Percentiles rank a stretch among this genome's conserved stretches.
Evolutionary conservation across 2,329 filamentous ascomycete species (phyloP).

Genomic region (Fusarium gaditjirri): DNA sequence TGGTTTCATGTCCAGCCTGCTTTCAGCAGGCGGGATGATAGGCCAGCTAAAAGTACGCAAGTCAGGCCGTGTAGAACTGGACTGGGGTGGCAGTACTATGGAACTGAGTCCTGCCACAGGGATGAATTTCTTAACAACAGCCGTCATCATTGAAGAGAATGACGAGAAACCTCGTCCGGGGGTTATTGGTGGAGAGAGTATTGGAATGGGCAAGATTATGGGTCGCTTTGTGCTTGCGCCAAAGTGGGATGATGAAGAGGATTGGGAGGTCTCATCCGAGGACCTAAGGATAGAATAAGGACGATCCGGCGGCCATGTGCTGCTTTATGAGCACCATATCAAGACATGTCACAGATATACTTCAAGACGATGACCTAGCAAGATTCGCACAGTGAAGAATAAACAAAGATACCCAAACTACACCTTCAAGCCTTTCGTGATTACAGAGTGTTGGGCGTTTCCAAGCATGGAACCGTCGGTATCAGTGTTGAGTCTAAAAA

Average conservation of each 20-base stretch:
- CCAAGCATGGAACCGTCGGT: background rate
- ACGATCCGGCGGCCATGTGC: background rate
- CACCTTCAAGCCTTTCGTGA: background rate
- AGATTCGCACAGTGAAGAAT: background rate
- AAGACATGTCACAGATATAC: background rate
- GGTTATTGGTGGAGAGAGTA: slow-evolving; percentile 60
- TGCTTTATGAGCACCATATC: background rate
- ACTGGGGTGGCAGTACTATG: slow-evolving; percentile 69
- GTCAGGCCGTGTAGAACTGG: slow-evolving; percentile 70
- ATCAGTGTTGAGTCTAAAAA: background rate
- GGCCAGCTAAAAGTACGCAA: slow-evolving; percentile 69
- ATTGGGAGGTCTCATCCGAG: slow-evolving; percentile 60
- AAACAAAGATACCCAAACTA: slow-evolving; percentile 32
- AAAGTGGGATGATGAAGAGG: slow-evolving; percentile 66
- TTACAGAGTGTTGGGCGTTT: background rate
- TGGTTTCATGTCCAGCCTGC: slow-evolving; percentile 53
- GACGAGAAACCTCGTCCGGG: slow-evolving; percentile 61
- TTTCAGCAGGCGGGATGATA: slow-evolving; percentile 66
- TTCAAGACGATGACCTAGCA: background rate
- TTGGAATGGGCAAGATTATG: slow-evolving; percentile 72
- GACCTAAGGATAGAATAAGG: slow-evolving; percentile 44
- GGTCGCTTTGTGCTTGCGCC: slow-evolving; percentile 70
- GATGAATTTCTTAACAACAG: slow-evolving; percentile 67
- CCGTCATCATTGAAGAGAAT: slow-evolving; percentile 68
- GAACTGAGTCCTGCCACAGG: slow-evolving; percentile 63